These are phyloP conservation scores for Moniliella sp. DNA, from an alignment of 1,284 basidiomycete species.

Conservation along the genomic window DNA sequence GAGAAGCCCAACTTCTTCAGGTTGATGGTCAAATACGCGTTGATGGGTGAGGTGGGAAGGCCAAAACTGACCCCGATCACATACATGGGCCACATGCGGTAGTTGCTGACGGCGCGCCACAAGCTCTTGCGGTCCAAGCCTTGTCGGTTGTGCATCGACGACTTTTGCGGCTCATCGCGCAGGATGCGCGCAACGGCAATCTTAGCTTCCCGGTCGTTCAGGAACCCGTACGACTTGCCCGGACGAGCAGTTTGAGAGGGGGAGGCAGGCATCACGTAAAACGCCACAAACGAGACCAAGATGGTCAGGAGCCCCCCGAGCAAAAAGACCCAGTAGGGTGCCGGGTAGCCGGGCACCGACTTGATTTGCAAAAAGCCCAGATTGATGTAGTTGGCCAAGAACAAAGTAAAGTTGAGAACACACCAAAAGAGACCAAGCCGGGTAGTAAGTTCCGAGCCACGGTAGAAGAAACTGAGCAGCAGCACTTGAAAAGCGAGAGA, in stretches of 20 bases:
- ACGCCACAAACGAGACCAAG: not conserved
- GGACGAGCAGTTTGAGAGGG: not conserved
- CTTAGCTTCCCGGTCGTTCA: constrained; percentile 1
- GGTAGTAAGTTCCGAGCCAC: constrained; percentile 38
- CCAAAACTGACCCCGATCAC: not conserved
- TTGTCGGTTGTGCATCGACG: constrained; percentile 1
- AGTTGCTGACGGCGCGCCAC: not conserved
- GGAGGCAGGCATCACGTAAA: not conserved
- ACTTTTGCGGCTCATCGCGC: not conserved
- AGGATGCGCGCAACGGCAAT: constrained; percentile 1
- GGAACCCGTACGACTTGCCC: not conserved
- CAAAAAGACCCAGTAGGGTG: constrained; percentile 17
- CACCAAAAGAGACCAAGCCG: constrained; percentile 50
- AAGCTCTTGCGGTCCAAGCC: not conserved
- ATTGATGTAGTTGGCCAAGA: constrained; percentile 45
- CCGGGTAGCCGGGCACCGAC: constrained; percentile 42
- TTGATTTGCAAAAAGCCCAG: constrained; percentile 46
- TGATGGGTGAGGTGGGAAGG: constrained; percentile 35
- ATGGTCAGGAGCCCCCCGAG: not conserved
- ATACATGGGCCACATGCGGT: not conserved
- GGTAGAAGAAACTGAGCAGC: constrained; percentile 32
- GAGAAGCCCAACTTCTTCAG: constrained; percentile 45
- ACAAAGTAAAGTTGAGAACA: constrained; percentile 40
- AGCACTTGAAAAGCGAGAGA: too few species aligned
- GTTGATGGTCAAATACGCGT: constrained; percentile 44